phyloP scores from a whole-genome alignment of 441 rosid species.

The Gossypium schwendimanii region DNA sequence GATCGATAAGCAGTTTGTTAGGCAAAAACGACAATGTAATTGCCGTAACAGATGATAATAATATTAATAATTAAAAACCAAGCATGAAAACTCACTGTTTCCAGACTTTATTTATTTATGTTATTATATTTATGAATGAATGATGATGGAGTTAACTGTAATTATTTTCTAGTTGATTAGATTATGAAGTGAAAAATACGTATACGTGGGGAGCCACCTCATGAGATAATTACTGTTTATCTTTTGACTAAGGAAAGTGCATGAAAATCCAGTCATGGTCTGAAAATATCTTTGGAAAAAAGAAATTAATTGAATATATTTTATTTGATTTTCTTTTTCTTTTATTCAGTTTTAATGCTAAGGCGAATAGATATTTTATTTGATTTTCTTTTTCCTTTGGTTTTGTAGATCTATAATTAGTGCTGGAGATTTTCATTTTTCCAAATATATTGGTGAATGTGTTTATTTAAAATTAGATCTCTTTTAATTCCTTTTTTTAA shows the following conservation, averaged over 20 bases:
- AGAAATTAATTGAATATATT: background rate
- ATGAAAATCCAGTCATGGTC: background rate
- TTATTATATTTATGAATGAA: background rate
- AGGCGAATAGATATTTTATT: too few relatives aligned
- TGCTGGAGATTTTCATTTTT: too few relatives aligned
- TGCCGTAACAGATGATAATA: conserved; percentile 12
- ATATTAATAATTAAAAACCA: too few relatives aligned
- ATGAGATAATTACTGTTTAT: background rate
- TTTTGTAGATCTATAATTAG: too few relatives aligned
- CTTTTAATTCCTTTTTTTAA: background rate
- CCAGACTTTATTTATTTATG: background rate
- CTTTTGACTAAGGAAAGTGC: conserved; percentile 17
- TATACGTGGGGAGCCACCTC: background rate
- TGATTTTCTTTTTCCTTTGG: too few relatives aligned
- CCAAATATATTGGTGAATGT: too few relatives aligned
- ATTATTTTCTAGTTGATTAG: background rate
- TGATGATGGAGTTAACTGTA: conserved; percentile 4
- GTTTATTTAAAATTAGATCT: too few relatives aligned
- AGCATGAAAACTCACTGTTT: conserved; percentile 6
- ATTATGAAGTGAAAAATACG: background rate
- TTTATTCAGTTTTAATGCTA: too few relatives aligned
- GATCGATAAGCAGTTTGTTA: conserved; percentile 84
- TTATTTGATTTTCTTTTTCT: too few relatives aligned
- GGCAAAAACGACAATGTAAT: conserved; percentile 37
- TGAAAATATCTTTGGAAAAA: background rate